Evolutionary conservation across 1,139 yeast genomes (phyloP).

Genomic region (Spathaspora sp.): DNA sequence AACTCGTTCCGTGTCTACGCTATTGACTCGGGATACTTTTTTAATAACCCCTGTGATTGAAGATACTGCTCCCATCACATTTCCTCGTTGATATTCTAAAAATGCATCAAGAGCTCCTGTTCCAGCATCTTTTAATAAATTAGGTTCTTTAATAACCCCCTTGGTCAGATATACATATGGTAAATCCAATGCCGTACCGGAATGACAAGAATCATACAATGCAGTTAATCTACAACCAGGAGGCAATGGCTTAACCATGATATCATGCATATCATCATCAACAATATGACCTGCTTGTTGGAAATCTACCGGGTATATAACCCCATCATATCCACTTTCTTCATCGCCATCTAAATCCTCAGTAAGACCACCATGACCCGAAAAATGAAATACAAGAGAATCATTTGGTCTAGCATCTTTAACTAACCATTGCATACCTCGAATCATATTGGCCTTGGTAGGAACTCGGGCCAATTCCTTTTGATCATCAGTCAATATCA

Average conservation of each 20-base stretch:
- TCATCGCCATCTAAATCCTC: conserved; percentile 85
- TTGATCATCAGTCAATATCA: conserved; percentile 77
- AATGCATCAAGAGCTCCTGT: conserved; percentile 70
- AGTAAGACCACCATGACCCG: conserved; percentile 91
- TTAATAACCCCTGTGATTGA: conserved; percentile 49
- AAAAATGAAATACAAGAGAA: conserved; percentile 78
- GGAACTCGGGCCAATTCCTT: conserved; percentile 68
- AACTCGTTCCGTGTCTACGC: conserved; percentile 26
- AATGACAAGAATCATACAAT: conserved; percentile 87
- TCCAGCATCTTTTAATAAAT: conserved; percentile 80
- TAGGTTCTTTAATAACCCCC: conserved; percentile 89
- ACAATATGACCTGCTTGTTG: conserved; percentile 68
- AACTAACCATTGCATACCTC: conserved; percentile 93
- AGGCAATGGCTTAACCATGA: conserved; percentile 73
- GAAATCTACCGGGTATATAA: conserved; percentile 88
- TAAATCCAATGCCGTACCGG: conserved; percentile 86
- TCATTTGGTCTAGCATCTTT: conserved; percentile 83
- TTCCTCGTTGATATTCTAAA: conserved; percentile 69
- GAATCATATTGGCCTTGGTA: conserved; percentile 70
- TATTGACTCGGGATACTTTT: conserved; percentile 28
- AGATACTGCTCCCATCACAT: conserved; percentile 52
- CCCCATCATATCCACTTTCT: conserved; percentile 84
- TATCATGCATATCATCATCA: conserved; percentile 83
- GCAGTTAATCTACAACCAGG: conserved; percentile 87
- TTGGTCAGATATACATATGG: conserved; percentile 89